Evolutionary conservation across 768 basidiomycete genomes (phyloP), one percentile per base, ranked within the genome.

Genomic region (Peribolospora baueri): DNA sequence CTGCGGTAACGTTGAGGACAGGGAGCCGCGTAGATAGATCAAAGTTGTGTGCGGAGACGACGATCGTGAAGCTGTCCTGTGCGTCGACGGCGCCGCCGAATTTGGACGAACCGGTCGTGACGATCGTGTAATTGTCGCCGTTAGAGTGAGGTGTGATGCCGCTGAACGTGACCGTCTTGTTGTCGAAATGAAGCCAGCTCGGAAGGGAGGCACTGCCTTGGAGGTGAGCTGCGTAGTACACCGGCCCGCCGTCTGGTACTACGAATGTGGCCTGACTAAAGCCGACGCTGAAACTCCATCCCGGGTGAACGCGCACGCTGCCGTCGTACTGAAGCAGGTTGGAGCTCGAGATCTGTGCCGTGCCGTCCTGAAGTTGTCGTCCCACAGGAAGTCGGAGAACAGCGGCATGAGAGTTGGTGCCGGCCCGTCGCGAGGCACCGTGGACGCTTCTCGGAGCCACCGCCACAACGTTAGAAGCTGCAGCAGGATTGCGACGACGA

Each of bases 281-380:
- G 10, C 88, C 90, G 56, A 95, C 74, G 62, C 84, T 85, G 69
- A 91, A 95, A 0, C 83, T 84, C 86, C 87, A 91, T 48, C 70
- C 67, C 5, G 76, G 76, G 1, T 85, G 86, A 7, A 91, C 75
- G 52, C 86, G 72, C 54, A 93, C 64, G 25, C 68, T 66, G 3
- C 67, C 68, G 54, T 64, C 65, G 43, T 62, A 55, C 37, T 63
- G 63, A 9, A 62, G 49, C 25, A 25, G 25, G 25, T 25, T 25
- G 25, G 25, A 25, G 25, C 25, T 25, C 25, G 25, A 25, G 25
- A 25, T 25, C 25, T 25, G 25, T 25, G 25, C 25, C 25, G 25
- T 25, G 25, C 25, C 25, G 1, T 25, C 25, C 25, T 25, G 25
- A 25, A 25, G 25, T 25, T 25, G 25, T 25, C 25, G 25, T 25